Percentiles rank a stretch among this genome's conserved stretches.
Evolutionary conservation across 768 basidiomycete genomes (phyloP).

Genomic region (Rossbeevera mucosa): DNA sequence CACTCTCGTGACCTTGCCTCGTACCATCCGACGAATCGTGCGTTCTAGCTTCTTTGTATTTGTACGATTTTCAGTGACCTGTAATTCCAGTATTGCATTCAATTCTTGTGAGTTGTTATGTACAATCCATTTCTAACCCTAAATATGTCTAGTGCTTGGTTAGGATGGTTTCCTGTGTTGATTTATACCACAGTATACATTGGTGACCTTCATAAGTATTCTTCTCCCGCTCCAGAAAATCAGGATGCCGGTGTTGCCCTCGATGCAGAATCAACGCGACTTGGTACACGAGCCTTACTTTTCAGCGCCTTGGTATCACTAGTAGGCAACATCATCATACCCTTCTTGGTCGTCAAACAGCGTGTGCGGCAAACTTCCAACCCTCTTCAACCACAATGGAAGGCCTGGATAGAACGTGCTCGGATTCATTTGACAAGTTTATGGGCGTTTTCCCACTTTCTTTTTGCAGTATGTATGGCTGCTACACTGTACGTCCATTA

Average conservation of each 20-base stretch:
- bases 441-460: constrained; percentile 73
- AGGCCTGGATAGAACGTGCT: constrained; percentile 36
- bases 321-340: constrained; percentile 63
- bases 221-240: constrained; percentile 32
- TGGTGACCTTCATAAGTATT: constrained; percentile 74
- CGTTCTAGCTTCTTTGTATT: constrained; percentile 28
- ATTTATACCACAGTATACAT: constrained; percentile 88
- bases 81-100: constrained; percentile 69
- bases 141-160: constrained; percentile 53
- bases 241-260: constrained; percentile 33
- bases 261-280: constrained; percentile 69
- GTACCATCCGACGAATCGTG: constrained; percentile 76
- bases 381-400: constrained; percentile 15
- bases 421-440: constrained; percentile 62
- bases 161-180: constrained; percentile 90
- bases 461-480: constrained; percentile 76
- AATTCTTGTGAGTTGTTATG: constrained; percentile 81
- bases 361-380: constrained; percentile 9
- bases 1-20: constrained; percentile 65
- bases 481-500: constrained; percentile 69
- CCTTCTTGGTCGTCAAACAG: constrained; percentile 48
- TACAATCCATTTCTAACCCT: neutral
- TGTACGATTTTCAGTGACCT: neutral
- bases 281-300: constrained; percentile 82
- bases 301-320: constrained; percentile 70